Evolutionary conservation across 345 rosid species (phyloP).

Genomic region (Euphorbia tirucalli): DNA sequence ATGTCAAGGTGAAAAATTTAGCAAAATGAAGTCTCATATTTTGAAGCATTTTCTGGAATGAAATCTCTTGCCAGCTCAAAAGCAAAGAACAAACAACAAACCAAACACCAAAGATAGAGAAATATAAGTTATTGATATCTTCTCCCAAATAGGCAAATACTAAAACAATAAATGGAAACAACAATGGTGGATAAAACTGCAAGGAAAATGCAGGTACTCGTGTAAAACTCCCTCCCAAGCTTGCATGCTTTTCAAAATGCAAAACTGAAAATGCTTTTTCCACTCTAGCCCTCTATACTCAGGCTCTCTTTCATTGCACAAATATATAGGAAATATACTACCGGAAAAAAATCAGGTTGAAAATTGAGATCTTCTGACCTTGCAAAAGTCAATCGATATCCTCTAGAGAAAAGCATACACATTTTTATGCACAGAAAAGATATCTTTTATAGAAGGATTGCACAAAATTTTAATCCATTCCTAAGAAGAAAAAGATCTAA

Average conservation of each 20-base stretch:
- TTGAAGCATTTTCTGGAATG: background rate
- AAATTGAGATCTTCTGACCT: background rate
- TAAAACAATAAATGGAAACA: too few relatives aligned
- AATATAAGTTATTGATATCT: too few relatives aligned
- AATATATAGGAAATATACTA: background rate
- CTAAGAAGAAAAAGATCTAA: background rate
- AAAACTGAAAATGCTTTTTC: too few relatives aligned
- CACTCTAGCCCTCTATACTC: too few relatives aligned
- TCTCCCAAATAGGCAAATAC: too few relatives aligned
- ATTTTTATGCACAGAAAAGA: background rate
- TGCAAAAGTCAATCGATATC: background rate
- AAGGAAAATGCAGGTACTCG: too few relatives aligned
- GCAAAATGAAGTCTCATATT: background rate
- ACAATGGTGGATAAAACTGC: too few relatives aligned
- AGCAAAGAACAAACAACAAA: background rate
- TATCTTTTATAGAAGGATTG: background rate
- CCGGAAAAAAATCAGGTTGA: background rate
- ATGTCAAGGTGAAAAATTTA: background rate
- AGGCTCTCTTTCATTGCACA: background rate
- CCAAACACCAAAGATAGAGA: too few relatives aligned
- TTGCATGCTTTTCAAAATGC: too few relatives aligned
- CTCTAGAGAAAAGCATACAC: background rate
- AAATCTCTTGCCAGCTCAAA: background rate
- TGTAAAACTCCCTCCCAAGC: too few relatives aligned
- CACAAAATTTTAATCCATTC: background rate